Conservation (phyloP, 169 alveolate genomes). For the Cryptosporidium viatorum region DNA sequence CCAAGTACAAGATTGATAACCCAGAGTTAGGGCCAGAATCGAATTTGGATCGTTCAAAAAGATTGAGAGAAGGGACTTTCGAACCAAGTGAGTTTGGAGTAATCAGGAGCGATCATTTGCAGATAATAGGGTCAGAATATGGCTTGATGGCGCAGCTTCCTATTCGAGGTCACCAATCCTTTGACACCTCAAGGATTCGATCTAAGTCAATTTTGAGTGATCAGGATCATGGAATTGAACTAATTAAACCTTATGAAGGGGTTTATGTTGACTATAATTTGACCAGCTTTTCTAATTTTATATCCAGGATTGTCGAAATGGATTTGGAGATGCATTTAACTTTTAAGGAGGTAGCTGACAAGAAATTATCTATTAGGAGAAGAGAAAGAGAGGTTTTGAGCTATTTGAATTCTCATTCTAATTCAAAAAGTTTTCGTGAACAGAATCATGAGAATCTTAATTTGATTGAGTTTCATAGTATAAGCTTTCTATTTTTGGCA, state of each 20-base stretch:
- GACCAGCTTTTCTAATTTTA: slow-evolving; percentile 41
- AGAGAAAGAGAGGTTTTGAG: slow-evolving; percentile 7
- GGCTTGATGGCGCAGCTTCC: neutral
- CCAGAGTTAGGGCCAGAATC: slow-evolving; percentile 15
- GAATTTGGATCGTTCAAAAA: slow-evolving; percentile 57
- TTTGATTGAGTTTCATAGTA: neutral
- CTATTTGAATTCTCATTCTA: neutral
- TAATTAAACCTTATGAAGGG: slow-evolving; percentile 48
- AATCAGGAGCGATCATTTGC: slow-evolving; percentile 8
- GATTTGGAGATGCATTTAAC: slow-evolving; percentile 57
- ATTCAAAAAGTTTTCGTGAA: neutral
- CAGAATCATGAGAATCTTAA: neutral
- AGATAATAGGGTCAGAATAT: neutral
- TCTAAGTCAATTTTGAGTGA: slow-evolving; percentile 4
- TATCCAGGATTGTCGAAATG: slow-evolving; percentile 68
- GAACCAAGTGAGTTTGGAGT: slow-evolving; percentile 48
- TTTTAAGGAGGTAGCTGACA: slow-evolving; percentile 4
- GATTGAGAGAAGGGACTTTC: slow-evolving; percentile 49
- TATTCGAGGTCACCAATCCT: slow-evolving; percentile 15
- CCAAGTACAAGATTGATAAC: neutral
- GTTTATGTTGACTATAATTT: slow-evolving; percentile 33
- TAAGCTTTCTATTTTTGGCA: slow-evolving; percentile 40
- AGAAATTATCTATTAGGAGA: neutral
- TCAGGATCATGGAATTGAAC: neutral
- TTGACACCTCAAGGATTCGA: neutral